Conservation (phyloP, 805 yeast species). For the Dipodascus geniculatus region DNA sequence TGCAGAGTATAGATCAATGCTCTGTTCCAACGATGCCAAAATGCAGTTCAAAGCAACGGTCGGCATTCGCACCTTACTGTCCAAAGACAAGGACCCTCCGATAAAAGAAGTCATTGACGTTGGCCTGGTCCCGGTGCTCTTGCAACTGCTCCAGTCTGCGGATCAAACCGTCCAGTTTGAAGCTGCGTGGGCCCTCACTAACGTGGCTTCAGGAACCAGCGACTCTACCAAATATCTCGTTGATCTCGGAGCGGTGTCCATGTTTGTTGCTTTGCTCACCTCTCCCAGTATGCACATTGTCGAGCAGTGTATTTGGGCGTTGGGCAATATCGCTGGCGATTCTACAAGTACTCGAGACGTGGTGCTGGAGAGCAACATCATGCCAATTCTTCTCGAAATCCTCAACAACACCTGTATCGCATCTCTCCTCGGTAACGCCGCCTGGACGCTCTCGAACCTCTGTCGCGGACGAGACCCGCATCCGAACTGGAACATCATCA, state of each 20-base stretch:
- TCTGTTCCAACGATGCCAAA: conserved; percentile 67
- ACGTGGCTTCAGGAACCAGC: conserved; percentile 89
- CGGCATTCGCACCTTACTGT: conserved; percentile 82
- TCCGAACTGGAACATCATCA: conserved; percentile 87
- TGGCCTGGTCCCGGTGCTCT: conserved; percentile 88
- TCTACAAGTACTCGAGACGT: conserved; percentile 81
- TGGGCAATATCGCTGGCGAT: conserved; percentile 98
- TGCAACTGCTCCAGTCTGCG: conserved; percentile 63
- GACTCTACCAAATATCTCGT: conserved; percentile 85
- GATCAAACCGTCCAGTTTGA: conserved; percentile 87
- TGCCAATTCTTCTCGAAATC: conserved; percentile 73
- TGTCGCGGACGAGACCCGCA: conserved; percentile 95
- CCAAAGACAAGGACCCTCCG: conserved; percentile 94
- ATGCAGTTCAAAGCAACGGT: conserved; percentile 80
- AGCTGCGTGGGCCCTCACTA: conserved; percentile 98
- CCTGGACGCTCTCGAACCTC: conserved; percentile 94
- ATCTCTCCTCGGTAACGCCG: conserved; percentile 87
- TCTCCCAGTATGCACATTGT: conserved; percentile 82
- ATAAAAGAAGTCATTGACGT: conserved; percentile 84
- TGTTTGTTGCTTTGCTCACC: conserved; percentile 69
- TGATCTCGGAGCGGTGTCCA: conserved; percentile 87
- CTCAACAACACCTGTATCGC: conserved; percentile 68
- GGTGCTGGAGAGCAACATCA: conserved; percentile 74
- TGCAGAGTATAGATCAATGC: conserved; percentile 36
- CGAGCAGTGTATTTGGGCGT: conserved; percentile 98